phyloP scores from a whole-genome alignment of 257 asterid genomes.

The Gardenia jasminoides region DNA sequence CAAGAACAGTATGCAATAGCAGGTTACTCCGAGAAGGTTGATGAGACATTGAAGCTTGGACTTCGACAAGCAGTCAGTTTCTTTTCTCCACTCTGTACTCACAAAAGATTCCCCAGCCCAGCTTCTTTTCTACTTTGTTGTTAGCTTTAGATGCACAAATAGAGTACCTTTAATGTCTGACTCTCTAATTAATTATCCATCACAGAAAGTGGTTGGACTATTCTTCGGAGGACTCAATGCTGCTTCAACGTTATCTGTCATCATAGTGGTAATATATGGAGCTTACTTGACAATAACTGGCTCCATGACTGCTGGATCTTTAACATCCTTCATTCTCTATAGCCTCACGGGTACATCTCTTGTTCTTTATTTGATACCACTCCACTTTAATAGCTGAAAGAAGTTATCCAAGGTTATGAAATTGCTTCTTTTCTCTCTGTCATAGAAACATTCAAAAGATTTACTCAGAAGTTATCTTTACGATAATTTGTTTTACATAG shows the following conservation, averaged over 20 bases:
- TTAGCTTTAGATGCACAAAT: conserved; percentile 2
- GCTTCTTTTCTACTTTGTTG: not conserved
- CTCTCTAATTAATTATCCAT: not conserved
- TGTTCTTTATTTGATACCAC: not conserved
- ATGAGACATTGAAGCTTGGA: conserved; percentile 80
- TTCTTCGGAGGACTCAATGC: conserved; percentile 79
- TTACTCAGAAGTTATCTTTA: not conserved
- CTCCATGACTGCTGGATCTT: conserved; percentile 74
- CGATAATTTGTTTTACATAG: not conserved
- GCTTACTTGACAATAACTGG: conserved; percentile 76
- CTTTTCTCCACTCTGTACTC: not conserved
- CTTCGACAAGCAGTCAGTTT: conserved; percentile 78
- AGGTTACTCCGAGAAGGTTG: conserved; percentile 82
- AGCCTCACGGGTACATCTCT: conserved; percentile 66
- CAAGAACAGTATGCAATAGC: conserved; percentile 67
- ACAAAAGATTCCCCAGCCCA: not conserved
- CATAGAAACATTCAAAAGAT: not conserved
- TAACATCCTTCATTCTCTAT: conserved; percentile 82
- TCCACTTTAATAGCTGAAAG: not conserved
- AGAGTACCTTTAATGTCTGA: conserved; percentile 15
- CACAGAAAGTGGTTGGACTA: conserved; percentile 66
- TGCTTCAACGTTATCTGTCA: conserved; percentile 80
- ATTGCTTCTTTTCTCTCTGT: not conserved
- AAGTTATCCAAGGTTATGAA: not conserved
- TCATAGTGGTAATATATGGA: conserved; percentile 74